phyloP scores from a whole-genome alignment of 768 basidiomycete genomes.

The Lyophyllum semitale region DNA sequence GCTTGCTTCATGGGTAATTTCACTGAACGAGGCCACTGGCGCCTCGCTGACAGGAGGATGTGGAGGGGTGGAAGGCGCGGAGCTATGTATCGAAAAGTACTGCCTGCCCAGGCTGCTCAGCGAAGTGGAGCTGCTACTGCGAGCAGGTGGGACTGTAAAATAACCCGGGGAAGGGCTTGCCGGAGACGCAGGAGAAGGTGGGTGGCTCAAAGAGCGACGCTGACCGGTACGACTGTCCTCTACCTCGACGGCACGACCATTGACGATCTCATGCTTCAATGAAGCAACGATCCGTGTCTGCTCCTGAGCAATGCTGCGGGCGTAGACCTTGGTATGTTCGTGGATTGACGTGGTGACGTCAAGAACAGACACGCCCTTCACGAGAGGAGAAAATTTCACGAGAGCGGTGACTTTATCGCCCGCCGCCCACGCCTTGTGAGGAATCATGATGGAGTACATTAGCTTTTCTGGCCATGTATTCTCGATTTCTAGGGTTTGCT shows the following conservation, averaged over 20 bases:
- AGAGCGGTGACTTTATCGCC: slow-evolving; percentile 83
- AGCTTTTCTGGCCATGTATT: slow-evolving; percentile 98
- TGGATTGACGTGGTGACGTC: slow-evolving; percentile 68
- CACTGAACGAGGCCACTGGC: not conserved
- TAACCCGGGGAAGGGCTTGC: slow-evolving; percentile 7
- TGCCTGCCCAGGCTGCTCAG: slow-evolving; percentile 5
- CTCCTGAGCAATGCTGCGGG: slow-evolving; percentile 58
- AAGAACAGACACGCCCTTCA: slow-evolving; percentile 79
- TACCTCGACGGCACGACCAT: slow-evolving; percentile 53
- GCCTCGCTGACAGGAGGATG: not conserved
- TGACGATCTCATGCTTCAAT: slow-evolving; percentile 66
- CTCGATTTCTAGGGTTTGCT: slow-evolving; percentile 92
- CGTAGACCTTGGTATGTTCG: slow-evolving; percentile 69
- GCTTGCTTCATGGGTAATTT: not conserved
- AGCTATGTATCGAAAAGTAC: not conserved
- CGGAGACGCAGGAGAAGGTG: slow-evolving; percentile 12
- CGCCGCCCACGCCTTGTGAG: slow-evolving; percentile 94
- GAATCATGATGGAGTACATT: slow-evolving; percentile 93
- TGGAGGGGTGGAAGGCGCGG: not conserved
- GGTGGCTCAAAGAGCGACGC: slow-evolving; percentile 3
- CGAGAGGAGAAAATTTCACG: slow-evolving; percentile 84
- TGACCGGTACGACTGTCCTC: slow-evolving; percentile 25
- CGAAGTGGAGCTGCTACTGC: slow-evolving; percentile 8
- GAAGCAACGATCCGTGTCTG: slow-evolving; percentile 61
- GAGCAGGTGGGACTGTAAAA: not conserved